These are phyloP conservation scores for Tinospora cordifolia DNA, from an alignment of 164 flowering plant genomes.

Conservation along the genomic window DNA sequence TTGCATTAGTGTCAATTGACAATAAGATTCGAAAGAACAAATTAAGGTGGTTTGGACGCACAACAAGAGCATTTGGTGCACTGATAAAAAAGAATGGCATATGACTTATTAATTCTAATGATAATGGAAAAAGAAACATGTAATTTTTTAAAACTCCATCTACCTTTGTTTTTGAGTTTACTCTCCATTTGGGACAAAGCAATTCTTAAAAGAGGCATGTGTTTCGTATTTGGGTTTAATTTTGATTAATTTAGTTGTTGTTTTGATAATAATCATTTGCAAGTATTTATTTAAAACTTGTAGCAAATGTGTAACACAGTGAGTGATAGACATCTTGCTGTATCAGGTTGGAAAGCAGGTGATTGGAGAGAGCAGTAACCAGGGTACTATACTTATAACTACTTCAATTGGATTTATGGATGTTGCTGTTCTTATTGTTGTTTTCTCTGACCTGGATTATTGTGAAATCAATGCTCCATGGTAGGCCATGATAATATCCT, in stretches of 20 bases:
- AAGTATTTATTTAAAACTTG: background rate
- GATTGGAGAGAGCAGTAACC: slow-evolving; percentile 25
- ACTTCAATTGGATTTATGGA: background rate
- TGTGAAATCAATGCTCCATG: background rate
- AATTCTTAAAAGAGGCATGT: too few relatives aligned
- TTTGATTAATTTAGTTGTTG: background rate
- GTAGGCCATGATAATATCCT: background rate
- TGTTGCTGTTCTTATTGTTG: background rate
- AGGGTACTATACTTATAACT: slow-evolving; percentile 30
- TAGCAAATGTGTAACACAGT: slow-evolving; percentile 1
- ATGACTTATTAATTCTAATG: too few relatives aligned
- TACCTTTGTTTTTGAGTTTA: background rate
- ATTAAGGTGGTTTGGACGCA: too few relatives aligned
- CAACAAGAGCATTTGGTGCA: too few relatives aligned
- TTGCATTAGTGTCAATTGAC: too few relatives aligned
- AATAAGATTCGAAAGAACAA: too few relatives aligned
- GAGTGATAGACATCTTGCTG: slow-evolving; percentile 20
- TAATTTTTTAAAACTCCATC: background rate
- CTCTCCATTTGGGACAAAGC: too few relatives aligned
- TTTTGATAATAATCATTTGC: background rate
- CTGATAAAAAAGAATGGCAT: too few relatives aligned
- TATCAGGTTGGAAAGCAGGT: slow-evolving; percentile 19
- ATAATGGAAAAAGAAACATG: background rate
- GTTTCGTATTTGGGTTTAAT: too few relatives aligned
- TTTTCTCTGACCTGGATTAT: background rate